Evolutionary conservation across 257 asterid genomes (phyloP).

Genomic region (Leonotis leonurus): DNA sequence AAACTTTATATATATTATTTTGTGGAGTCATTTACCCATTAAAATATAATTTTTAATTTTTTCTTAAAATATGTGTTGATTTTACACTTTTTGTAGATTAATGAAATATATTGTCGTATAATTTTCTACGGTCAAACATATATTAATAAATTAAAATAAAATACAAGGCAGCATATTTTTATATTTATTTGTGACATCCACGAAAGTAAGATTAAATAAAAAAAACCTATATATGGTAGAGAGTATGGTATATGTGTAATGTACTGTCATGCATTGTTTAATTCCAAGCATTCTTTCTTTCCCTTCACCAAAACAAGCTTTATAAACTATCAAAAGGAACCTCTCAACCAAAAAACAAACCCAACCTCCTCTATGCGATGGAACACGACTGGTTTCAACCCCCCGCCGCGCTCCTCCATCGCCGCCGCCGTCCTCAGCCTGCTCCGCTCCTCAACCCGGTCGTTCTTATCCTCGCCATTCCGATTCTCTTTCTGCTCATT

Average conservation of each 20-base stretch:
- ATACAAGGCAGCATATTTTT: too few species aligned
- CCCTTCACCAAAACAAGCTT: conserved; percentile 19
- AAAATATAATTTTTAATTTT: too few species aligned
- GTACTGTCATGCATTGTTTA: conserved; percentile 15
- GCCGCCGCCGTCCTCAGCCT: conserved; percentile 45
- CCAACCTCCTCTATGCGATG: conserved; percentile 24
- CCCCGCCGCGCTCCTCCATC: conserved; percentile 35
- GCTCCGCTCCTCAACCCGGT: conserved; percentile 55
- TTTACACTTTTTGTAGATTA: too few species aligned
- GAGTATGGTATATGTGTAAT: not conserved
- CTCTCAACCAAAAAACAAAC: conserved; percentile 7
- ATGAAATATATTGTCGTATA: too few species aligned
- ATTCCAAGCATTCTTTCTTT: conserved; percentile 11
- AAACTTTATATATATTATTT: too few species aligned
- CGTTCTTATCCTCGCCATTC: conserved; percentile 41
- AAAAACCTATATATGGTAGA: not conserved
- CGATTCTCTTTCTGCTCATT: conserved; percentile 34
- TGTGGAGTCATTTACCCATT: too few species aligned
- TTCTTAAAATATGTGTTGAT: too few species aligned
- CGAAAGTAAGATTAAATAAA: not conserved
- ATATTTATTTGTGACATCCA: not conserved
- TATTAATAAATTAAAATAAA: not conserved
- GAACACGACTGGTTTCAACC: conserved; percentile 54
- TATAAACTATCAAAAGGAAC: conserved; percentile 28
- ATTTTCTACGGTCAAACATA: conserved; percentile 5